These are phyloP conservation scores for Gaertneriomyces semiglobifer DNA, from an alignment of 192 early-diverging fungal species.

Conservation along the genomic window DNA sequence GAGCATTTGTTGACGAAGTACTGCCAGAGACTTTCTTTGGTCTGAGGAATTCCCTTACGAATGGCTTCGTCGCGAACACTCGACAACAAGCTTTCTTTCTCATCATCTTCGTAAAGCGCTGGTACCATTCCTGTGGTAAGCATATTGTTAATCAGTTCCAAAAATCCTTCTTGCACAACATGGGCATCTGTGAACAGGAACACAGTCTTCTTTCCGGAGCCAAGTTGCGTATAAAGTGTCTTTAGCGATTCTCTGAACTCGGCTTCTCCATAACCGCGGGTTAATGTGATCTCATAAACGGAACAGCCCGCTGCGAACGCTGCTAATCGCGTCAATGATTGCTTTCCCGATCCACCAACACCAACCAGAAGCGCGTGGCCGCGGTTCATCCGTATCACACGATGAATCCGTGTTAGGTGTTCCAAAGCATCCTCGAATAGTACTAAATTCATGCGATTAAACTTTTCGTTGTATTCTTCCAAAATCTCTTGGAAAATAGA, in stretches of 20 bases:
- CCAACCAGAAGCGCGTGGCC: slow-evolving; percentile 58
- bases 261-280: slow-evolving; percentile 54
- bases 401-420: slow-evolving; percentile 53
- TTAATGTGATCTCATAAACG: slow-evolving; percentile 58
- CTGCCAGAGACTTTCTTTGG: slow-evolving; percentile 56
- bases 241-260: slow-evolving; percentile 58
- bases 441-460: slow-evolving; percentile 60
- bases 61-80: slow-evolving; percentile 51
- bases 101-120: slow-evolving; percentile 59
- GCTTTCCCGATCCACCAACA: slow-evolving; percentile 62
- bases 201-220: slow-evolving; percentile 49
- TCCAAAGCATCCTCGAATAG: slow-evolving; percentile 63
- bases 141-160: slow-evolving; percentile 65
- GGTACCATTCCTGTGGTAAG: slow-evolving; percentile 61
- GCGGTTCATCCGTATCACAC: slow-evolving; percentile 54
- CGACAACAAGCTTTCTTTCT: slow-evolving; percentile 52
- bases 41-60: slow-evolving; percentile 49
- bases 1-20: slow-evolving; percentile 59
- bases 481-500: slow-evolving; percentile 59
- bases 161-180: slow-evolving; percentile 61
- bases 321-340: slow-evolving; percentile 53
- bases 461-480: slow-evolving; percentile 61
- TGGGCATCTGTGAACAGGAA: slow-evolving; percentile 65
- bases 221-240: slow-evolving; percentile 47
- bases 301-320: slow-evolving; percentile 55